Conservation (phyloP, 371 early-diverging fungal species). For the Dinochytrium kinnereticum region DNA sequence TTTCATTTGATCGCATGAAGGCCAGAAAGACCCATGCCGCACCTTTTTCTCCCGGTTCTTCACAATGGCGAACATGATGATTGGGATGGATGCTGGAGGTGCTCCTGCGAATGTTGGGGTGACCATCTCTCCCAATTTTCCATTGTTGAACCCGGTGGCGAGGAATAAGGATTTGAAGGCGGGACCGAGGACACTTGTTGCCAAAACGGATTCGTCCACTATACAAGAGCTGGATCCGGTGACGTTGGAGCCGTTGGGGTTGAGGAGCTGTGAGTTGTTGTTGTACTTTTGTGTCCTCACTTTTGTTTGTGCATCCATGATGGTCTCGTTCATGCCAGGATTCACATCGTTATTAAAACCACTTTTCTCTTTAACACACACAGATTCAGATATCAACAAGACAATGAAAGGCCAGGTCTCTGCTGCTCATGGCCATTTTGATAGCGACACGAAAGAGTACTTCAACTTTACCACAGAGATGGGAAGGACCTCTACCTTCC, state of each 20-base stretch:
- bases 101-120: neutral
- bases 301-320: neutral
- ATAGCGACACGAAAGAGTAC: neutral
- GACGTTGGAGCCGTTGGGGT: neutral
- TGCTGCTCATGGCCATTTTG: conserved; percentile 7
- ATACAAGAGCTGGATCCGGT: conserved; percentile 13
- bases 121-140: conserved; percentile 8
- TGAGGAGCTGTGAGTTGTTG: neutral
- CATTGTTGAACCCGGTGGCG: neutral
- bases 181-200: neutral
- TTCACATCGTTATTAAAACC: neutral
- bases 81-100: neutral
- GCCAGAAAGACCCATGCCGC: conserved; percentile 4
- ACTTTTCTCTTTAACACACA: neutral
- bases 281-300: neutral
- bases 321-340: neutral
- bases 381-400: conserved; percentile 10
- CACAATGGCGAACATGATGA: neutral
- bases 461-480: neutral
- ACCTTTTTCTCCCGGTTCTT: neutral
- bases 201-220: neutral
- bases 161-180: neutral
- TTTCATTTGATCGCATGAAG: no score
- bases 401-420: neutral
- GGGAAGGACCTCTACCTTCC: neutral